These are phyloP conservation scores for Litsea cubeba DNA, from an alignment of 164 flowering plant genomes.

Conservation along the genomic window DNA sequence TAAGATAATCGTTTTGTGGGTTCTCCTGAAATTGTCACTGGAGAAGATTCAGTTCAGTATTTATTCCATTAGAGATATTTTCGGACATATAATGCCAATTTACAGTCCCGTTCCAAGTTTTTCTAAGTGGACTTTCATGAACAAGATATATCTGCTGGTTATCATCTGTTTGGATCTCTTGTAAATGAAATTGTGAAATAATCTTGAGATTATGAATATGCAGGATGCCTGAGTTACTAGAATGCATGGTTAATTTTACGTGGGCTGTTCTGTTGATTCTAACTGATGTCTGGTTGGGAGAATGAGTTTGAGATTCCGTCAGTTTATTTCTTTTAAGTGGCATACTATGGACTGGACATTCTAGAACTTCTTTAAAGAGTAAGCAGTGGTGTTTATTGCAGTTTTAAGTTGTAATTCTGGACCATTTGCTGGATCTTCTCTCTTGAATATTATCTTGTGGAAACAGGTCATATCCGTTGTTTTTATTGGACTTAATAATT, in stretches of 20 bases:
- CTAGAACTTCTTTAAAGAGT: slow-evolving; percentile 7
- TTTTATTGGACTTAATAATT: slow-evolving; percentile 10
- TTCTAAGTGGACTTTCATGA: slow-evolving; percentile 3
- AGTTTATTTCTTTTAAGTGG: slow-evolving; percentile 11
- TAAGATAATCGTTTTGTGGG: not conserved
- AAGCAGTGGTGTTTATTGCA: not conserved
- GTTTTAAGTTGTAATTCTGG: slow-evolving; percentile 8
- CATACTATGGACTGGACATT: slow-evolving; percentile 9
- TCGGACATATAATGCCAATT: not conserved
- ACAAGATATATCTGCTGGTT: not conserved
- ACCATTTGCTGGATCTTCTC: slow-evolving; percentile 11
- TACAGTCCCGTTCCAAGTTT: not conserved
- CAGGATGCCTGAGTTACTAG: slow-evolving; percentile 16
- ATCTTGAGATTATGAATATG: slow-evolving; percentile 19
- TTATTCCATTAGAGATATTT: slow-evolving; percentile 11
- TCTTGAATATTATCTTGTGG: slow-evolving; percentile 24
- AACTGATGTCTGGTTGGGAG: slow-evolving; percentile 4
- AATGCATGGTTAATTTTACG: slow-evolving; percentile 8
- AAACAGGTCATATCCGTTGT: slow-evolving; percentile 16
- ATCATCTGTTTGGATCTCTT: slow-evolving; percentile 7
- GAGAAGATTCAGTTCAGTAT: slow-evolving; percentile 8
- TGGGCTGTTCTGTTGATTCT: slow-evolving; percentile 14
- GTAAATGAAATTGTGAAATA: slow-evolving; percentile 6
- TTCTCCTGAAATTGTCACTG: not conserved
- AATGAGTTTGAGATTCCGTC: slow-evolving; percentile 6